Evolutionary conservation across 768 basidiomycete genomes (phyloP), one percentile per base, ranked within the genome.

Genomic region (Boletus tylopilopsis): DNA sequence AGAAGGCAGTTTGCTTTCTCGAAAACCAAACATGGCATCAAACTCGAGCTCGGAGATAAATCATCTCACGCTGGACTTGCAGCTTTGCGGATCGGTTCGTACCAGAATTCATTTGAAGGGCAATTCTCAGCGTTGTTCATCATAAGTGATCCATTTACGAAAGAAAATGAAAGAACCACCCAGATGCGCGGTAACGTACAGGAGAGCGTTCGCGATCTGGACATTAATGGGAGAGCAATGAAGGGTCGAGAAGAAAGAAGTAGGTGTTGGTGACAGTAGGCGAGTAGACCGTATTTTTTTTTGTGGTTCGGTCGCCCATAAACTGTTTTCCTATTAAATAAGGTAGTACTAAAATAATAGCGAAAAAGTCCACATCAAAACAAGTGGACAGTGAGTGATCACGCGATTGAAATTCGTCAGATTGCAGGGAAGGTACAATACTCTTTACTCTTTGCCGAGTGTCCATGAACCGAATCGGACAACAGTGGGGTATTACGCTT

Each of bases 341-440:
- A 29, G 35, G 34, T 40, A 19, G 13, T 25, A 23, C 37, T 24
- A 43, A 40, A 38, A 44, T 37, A 45, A 41, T 29, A 35, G 29
- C 45, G 37, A 21, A 11, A 21, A 27, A 9, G 22, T 22, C 34
- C 13, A 58, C 45, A 30, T 38, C 16, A 10, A 29, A 25, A 36
- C 34, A 46, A 29, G 16, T 16, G 15, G 29, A 47, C 41, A 30
- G 34, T 30, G 22, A n/a, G 22, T 49, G 24, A 23, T 42, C 48
- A 44, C 46, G 18, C 33, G 33, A 33, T 51, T 34, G 48, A 67
- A 52, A 47, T 53, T 63, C 55, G 42, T 66, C 55, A 47, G 49
- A 58, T 64, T 66, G 57, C 51, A 54, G 44, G 44, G 38, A 29
- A 65, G 37, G 63, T 68, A 67, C 68, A 53, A 21, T 67, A 66